Base-by-base conservation (phyloP, 345 rosid genomes). In the Euphorbia peplus region DNA sequence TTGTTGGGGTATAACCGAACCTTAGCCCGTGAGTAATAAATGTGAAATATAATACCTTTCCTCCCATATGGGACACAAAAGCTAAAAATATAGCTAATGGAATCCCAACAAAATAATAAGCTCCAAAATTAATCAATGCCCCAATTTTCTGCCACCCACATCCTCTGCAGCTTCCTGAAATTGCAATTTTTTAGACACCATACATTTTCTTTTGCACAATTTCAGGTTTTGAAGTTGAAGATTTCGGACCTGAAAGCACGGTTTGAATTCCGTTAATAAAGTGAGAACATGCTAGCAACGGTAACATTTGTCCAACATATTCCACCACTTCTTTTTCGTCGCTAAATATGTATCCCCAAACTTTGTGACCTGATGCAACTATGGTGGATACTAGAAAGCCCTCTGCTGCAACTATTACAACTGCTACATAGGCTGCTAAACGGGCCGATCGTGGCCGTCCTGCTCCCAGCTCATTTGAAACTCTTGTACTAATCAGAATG, bases 111-210 rank as follows among this genome's bases (percentile, higher is more conserved):
- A 87, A 44, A 64, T 85, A 84, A 71, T 83, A 82, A 0, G 90
- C 74, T 35, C 90, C 88, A 1, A 87, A 73, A 57, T 85, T 87
- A 14, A 85, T 64, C 53, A 25, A 63, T 24, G 92, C 88, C 4
- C 90, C 90, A 7, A 81, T 66, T 75, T 74, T 82, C 71, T 85
- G 88, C 88, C 85, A 79, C 1, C 88, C 92, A 41, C 87, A 83
- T 50, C 92, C 90, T 75, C 92, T 83, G 19, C 77, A 74, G 61
- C 65, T 76, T 32, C 92, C 88, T 82, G 70, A 9, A 26, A 39
- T 52, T 19, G 14, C 58, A 47, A 10, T 12, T 44, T 44, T 44
- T 3, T 12, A 44, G 50, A 44, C 14, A 32, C 6, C 37, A 32
- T 32, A 32, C 6, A 3, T 7, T 44, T 44, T 44, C 12, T 1